These are phyloP conservation scores for Metschnikowia vanudenii DNA, from an alignment of 805 yeast genomes.

Conservation along the genomic window DNA sequence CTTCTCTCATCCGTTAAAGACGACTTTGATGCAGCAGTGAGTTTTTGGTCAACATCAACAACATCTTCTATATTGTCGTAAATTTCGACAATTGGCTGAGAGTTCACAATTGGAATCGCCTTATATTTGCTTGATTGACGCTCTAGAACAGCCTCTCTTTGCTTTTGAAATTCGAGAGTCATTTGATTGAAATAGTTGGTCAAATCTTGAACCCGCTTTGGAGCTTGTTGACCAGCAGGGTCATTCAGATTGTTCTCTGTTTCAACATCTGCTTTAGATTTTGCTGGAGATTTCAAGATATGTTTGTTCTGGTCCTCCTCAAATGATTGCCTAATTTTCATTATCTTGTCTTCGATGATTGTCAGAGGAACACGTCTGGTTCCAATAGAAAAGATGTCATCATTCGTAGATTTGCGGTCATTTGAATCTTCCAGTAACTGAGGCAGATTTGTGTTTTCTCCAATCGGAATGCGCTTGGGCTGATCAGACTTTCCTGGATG, in stretches of 20 bases:
- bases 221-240: slow-evolving; percentile 12
- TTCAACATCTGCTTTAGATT: slow-evolving; percentile 7
- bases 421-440: not conserved
- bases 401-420: not conserved
- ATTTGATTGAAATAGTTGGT: slow-evolving; percentile 69
- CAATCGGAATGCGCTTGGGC: not conserved
- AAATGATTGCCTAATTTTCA: slow-evolving; percentile 20
- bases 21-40: not conserved
- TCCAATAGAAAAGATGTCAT: slow-evolving; percentile 8
- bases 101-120: slow-evolving; percentile 67
- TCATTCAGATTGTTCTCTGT: slow-evolving; percentile 6
- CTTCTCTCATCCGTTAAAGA: not conserved
- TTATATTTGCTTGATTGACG: slow-evolving; percentile 60
- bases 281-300: slow-evolving; percentile 10
- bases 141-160: slow-evolving; percentile 71
- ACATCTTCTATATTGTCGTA: slow-evolving; percentile 88
- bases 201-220: slow-evolving; percentile 53
- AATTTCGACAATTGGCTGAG: slow-evolving; percentile 88
- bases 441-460: not conserved
- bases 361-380: slow-evolving; percentile 19
- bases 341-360: slow-evolving; percentile 19
- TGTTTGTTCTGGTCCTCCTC: slow-evolving; percentile 19
- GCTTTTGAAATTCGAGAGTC: slow-evolving; percentile 85
- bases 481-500: not conserved
- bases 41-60: slow-evolving; percentile 48